These are phyloP conservation scores for Phytopythium helicoides DNA, from an alignment of 352 stramenopile genomes.

Conservation along the genomic window DNA sequence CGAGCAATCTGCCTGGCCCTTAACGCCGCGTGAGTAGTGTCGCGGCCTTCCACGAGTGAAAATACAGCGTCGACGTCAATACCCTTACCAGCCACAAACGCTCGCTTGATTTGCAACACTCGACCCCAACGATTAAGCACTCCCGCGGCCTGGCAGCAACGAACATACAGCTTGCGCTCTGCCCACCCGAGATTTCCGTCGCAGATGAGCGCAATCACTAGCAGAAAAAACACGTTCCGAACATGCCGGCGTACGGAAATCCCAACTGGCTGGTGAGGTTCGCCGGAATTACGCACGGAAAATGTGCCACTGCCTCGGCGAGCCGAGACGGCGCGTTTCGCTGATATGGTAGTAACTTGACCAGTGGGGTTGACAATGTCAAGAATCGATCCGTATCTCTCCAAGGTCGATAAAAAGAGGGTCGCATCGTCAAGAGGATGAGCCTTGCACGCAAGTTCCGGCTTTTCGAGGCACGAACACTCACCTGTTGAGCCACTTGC, in stretches of 20 bases:
- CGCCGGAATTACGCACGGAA: neutral
- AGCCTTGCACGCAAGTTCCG: conserved; percentile 14
- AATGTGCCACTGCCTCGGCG: neutral
- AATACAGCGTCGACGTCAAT: conserved; percentile 33
- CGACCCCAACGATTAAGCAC: conserved; percentile 37
- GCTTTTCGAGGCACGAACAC: conserved; percentile 24
- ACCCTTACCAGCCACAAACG: conserved; percentile 33
- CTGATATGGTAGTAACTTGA: neutral
- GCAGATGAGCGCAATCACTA: conserved; percentile 42
- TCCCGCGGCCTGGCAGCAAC: conserved; percentile 30
- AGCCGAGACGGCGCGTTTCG: neutral
- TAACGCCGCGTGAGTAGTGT: too few species aligned
- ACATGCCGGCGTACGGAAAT: conserved; percentile 22
- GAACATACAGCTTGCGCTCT: conserved; percentile 38
- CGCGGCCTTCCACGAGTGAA: conserved; percentile 22
- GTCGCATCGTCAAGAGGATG: conserved; percentile 39
- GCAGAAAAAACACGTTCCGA: conserved; percentile 42
- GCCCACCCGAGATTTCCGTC: conserved; percentile 43
- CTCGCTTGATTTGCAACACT: conserved; percentile 34
- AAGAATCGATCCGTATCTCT: conserved; percentile 9
- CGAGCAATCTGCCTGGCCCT: too few species aligned
- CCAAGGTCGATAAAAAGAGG: conserved; percentile 22
- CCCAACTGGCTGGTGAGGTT: neutral
- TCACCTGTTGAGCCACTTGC: conserved; percentile 6
- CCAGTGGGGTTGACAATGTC: neutral